Evolutionary conservation across 2,329 filamentous ascomycete species (phyloP).

Genomic region (Metarhizium humberi): DNA sequence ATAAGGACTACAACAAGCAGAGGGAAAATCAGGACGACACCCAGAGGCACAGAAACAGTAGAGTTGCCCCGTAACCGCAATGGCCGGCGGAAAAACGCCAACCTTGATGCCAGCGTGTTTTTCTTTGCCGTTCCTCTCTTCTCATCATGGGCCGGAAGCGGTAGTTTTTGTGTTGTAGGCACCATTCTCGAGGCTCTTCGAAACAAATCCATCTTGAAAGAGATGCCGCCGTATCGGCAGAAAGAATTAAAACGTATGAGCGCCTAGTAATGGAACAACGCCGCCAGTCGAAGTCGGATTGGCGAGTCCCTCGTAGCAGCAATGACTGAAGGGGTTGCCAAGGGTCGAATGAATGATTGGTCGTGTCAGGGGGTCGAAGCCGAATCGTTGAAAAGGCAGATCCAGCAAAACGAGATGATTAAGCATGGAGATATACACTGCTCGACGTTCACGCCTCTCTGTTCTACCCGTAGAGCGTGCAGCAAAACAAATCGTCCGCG

Average conservation of each 20-base stretch:
- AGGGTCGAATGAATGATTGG: neutral
- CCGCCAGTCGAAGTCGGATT: neutral
- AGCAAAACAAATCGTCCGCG: neutral
- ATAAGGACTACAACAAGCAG: constrained; percentile 86
- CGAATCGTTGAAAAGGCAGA: neutral
- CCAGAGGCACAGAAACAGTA: constrained; percentile 82
- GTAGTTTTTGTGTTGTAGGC: constrained; percentile 29
- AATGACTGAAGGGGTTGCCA: neutral
- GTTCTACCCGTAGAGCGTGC: neutral
- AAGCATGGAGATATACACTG: neutral
- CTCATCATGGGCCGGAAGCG: constrained; percentile 41
- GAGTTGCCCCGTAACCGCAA: constrained; percentile 88
- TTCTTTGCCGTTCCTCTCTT: constrained; percentile 31
- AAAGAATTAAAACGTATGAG: neutral
- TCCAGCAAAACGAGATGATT: neutral
- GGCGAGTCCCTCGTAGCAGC: neutral
- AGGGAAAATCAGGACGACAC: constrained; percentile 87
- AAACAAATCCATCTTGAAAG: constrained; percentile 45
- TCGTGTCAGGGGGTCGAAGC: neutral
- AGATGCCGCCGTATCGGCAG: neutral
- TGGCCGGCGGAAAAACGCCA: constrained; percentile 78
- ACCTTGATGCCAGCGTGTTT: constrained; percentile 35
- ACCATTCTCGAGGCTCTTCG: constrained; percentile 44
- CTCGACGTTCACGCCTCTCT: neutral
- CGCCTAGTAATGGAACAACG: neutral